A percentile compares a stretch with the other conserved stretches of the same genome.
phyloP scores from a whole-genome alignment of 208 protist genomes.

The Trypanosoma mega region DNA sequence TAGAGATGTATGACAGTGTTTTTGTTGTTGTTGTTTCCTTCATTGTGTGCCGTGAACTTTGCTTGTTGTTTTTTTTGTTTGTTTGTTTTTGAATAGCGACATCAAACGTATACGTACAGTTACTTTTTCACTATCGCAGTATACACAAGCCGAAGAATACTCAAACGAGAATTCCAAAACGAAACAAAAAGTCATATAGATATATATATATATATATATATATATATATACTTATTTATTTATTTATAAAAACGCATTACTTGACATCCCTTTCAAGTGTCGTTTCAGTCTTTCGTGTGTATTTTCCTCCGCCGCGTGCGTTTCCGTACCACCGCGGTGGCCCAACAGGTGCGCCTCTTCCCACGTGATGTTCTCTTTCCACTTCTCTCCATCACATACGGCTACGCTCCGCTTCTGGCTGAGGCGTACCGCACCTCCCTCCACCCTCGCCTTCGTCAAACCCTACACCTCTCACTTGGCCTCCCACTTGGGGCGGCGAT shows the following conservation, averaged over 20 bases:
- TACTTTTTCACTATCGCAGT: no score
- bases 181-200: conserved; percentile 16
- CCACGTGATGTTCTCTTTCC: conserved; percentile 12
- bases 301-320: no score
- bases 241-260: not conserved
- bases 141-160: no score
- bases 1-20: no score
- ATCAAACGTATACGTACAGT: no score
- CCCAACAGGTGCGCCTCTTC: not conserved
- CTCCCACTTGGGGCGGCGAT: conserved; percentile 29
- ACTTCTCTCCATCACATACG: conserved; percentile 21
- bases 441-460: conserved; percentile 28
- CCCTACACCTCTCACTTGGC: conserved; percentile 38
- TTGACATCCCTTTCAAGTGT: not conserved
- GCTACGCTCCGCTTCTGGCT: conserved; percentile 21
- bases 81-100: no score
- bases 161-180: no score
- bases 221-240: not conserved
- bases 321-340: not conserved
- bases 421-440: conserved; percentile 39
- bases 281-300: not conserved
- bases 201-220: conserved; percentile 8
- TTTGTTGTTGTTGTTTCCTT: no score
- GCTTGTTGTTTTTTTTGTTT: no score
- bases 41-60: no score